Base-by-base conservation (phyloP, 2,329 filamentous ascomycete genomes). In the Cladosporium sp. region DNA sequence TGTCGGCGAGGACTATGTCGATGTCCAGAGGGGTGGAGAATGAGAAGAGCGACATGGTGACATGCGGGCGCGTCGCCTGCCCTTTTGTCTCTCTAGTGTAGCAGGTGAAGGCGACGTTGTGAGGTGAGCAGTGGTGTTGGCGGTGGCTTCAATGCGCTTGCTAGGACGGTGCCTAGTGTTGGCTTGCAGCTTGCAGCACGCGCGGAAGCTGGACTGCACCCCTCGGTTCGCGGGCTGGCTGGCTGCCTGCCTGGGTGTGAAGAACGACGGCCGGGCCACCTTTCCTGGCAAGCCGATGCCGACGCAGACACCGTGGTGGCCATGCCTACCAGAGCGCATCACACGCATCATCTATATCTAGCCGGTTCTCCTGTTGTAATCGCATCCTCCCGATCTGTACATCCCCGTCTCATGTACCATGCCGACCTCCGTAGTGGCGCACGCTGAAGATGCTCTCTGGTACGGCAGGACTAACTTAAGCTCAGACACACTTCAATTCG, bases 1-100 rank as follows among this genome's bases (percentile, higher is more conserved):
- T 86, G 77, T 97, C 91, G 70, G 97, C 91, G 67, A 99, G 90
- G 68, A 97, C 91, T 72, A 99, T 89, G 79, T 99, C 94, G 78
- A 99, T 99, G 77, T 99, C 94, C 76, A 99, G 90, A 56, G 94
- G 94, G 60, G 93, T 97, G 67, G 92, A 92, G 80, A 97, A 99
- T 71, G 77, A 78, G 80, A 96, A 95, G 79, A 96, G 96, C 66
- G 94, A 95, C 94, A 97, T 97, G 50, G 39, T 51, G 55, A 44
- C 55, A 55, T 55, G 22, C 52, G 52, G 52, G 52, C 52, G 40
- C 39, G 47, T 58, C 48, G 56, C 48, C 45, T 51, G 36, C 55
- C 37, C 45, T 47, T 17, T 57, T 4, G 22, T 57, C 9, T 45
- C n/a, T 28, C 22, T 28, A 22, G 42, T 45, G 42, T 45, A 45